Evolutionary conservation across 257 asterid genomes (phyloP), one percentile per base, ranked within the genome.

Genomic region (Nemophila menziesii): DNA sequence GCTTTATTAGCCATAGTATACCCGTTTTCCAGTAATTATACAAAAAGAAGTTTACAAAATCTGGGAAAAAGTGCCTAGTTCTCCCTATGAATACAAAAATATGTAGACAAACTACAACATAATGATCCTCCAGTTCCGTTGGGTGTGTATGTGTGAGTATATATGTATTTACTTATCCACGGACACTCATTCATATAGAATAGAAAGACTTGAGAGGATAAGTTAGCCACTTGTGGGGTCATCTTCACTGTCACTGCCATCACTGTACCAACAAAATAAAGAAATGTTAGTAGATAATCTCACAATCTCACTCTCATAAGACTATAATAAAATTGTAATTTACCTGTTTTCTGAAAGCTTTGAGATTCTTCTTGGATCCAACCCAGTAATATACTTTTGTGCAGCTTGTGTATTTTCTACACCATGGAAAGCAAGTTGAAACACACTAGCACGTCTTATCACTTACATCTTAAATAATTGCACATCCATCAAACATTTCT

Each of bases 321-420:
- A 38, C 19, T 3, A 2, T 4, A 12, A 27, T n/a, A 12, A 22
- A 33, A 13, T 42, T 20, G 44, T 39, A 19, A 11, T 45, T 46
- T 58, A 85, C 99, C 99, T 90, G 80, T 77, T 73, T 52, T 90
- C 99, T 8, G 99, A 71, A 44, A 90, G 87, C 73, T 90, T 90
- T 38, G 99, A 53, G 63, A 90, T 68, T 70, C 99, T 73, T 73
- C 99, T 71, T 54, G 99, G 92, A 62, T 90, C 99, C 70, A 90
- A 74, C 55, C 99, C 99, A 8, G 99, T 85, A 47, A 90, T 66
- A 43, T 69, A 90, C 46, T 77, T 90, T 56, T 90, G 99, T 39
- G 96, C 96, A 48, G 93, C 92, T 71, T 81, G 96, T 64, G 81
- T 76, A 64, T 78, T 56, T 64, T 90, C 94, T 14, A 71, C 49